Evolutionary conservation across 2,329 filamentous ascomycete genomes (phyloP), one percentile per base, ranked within the genome.

Genomic region (Calonectria pseudoturangicola): DNA sequence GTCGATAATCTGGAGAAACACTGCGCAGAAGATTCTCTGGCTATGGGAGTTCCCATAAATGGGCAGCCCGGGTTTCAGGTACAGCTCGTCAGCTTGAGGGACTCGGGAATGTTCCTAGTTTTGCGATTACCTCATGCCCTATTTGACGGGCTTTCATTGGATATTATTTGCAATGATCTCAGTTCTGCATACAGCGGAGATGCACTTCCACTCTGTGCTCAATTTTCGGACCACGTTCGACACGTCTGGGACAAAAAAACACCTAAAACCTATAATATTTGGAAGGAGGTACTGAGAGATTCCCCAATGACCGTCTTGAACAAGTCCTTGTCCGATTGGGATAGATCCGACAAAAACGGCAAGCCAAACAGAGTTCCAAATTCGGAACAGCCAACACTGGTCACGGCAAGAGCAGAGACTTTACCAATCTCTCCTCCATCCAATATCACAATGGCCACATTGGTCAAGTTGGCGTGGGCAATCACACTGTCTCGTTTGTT

Each of bases 381-480:
- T 2, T 16, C n/a, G 4, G 54, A 58, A 25, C n/a, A 39, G 33
- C 33, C 54, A 16, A 25, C 2, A 6, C n/a, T 25, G 1, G n/a
- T 58, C 7, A 58, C 54, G 2, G 54, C 54, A 41, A 41, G 13
- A 21, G 54, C 54, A 27, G n/a, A 58, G 54, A 58, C 54, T 41
- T 16, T 16, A 7, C 33, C 54, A 41, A 41, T 58, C 33, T 58
- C 54, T 58, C 54, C 54, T 27, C 54, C 54, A 8, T 12, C 36
- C n/a, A 36, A 21, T 25, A 58, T 58, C 33, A 58, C 54, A 0
- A 27, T 58, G 21, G 54, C 54, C 9, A 58, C 54, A 16, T 58
- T 58, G n/a, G 54, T 58, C n/a, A 58, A 58, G 6, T n/a, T 58
- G 13, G 54, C 54, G 4, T 58, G 54, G 54, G 54, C 12, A 39